Evolutionary conservation across 768 basidiomycete species (phyloP).

Genomic region (Hygrocybe coccinea): DNA sequence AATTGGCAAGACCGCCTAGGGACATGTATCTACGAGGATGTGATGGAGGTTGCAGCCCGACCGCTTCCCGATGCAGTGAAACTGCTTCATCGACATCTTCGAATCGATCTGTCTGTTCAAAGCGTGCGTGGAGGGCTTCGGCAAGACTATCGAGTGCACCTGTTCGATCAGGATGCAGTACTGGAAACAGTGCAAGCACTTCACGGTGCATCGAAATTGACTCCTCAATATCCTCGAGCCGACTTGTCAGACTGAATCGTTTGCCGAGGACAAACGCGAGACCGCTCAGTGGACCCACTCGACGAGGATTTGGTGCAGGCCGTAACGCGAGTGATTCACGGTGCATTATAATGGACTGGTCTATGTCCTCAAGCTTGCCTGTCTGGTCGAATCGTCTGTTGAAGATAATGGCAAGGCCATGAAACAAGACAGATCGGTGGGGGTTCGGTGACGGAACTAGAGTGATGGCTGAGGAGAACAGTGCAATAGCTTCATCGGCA

Average conservation of each 20-base stretch:
- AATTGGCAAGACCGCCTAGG: background rate
- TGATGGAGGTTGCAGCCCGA: background rate
- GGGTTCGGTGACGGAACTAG: background rate
- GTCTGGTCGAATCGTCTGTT: background rate
- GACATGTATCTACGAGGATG: background rate
- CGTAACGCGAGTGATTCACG: background rate
- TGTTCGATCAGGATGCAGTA: slow-evolving; percentile 3
- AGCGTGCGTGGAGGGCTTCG: background rate
- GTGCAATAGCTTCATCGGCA: background rate
- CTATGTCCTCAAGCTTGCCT: background rate
- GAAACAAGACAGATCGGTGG: background rate
- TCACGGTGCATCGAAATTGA: slow-evolving; percentile 20
- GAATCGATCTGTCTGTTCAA: background rate
- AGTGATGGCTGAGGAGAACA: background rate
- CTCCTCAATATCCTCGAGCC: slow-evolving; percentile 20
- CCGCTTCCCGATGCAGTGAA: slow-evolving; percentile 4
- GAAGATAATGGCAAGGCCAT: background rate
- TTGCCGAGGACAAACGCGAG: slow-evolving; percentile 20
- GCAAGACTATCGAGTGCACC: background rate
- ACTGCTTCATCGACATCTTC: slow-evolving; percentile 1
- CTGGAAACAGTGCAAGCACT: slow-evolving; percentile 5
- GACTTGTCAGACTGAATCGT: slow-evolving; percentile 14
- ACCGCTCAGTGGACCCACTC: slow-evolving; percentile 3
- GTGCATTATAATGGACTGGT: background rate
- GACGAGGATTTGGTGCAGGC: background rate